Evolutionary conservation across 305 asterid genomes (phyloP).

Genomic region (Plantago coronopus): DNA sequence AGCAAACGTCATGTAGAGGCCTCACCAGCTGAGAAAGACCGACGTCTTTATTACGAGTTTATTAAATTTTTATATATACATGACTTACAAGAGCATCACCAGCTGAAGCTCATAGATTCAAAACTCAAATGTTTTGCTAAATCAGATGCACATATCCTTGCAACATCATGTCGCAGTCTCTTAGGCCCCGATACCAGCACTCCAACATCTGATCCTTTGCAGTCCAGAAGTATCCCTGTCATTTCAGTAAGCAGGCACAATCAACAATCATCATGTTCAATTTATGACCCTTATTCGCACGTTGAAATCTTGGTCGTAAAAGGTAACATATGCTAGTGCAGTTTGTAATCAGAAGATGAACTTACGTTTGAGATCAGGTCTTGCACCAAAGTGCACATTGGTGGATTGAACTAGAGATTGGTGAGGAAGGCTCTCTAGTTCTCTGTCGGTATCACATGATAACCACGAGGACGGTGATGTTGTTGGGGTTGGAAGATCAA

Average conservation of each 20-base stretch:
- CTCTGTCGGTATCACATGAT: slow-evolving; percentile 30
- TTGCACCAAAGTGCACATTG: slow-evolving; percentile 42
- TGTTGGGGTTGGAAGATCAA: slow-evolving; percentile 32
- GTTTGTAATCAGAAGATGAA: too few relatives aligned
- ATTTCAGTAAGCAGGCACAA: not conserved
- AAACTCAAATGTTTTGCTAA: slow-evolving; percentile 28
- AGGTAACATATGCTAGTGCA: too few relatives aligned
- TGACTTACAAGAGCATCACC: too few relatives aligned
- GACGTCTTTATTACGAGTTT: too few relatives aligned
- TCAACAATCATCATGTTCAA: not conserved
- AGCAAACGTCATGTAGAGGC: too few relatives aligned
- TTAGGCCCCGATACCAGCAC: slow-evolving; percentile 36
- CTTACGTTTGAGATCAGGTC: slow-evolving; percentile 65
- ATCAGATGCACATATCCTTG: slow-evolving; percentile 32
- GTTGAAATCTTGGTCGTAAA: too few relatives aligned
- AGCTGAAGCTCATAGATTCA: slow-evolving; percentile 36
- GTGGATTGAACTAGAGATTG: slow-evolving; percentile 51
- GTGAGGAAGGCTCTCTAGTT: slow-evolving; percentile 56
- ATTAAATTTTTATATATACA: too few relatives aligned
- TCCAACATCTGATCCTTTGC: slow-evolving; percentile 36
- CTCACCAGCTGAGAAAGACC: too few relatives aligned
- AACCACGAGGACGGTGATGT: slow-evolving; percentile 43
- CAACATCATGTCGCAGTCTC: slow-evolving; percentile 35
- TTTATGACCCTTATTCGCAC: too few relatives aligned
- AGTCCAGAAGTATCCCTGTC: slow-evolving; percentile 41